Base-by-base conservation (phyloP, 441 rosid species). In the Euphorbia celastroides region DNA sequence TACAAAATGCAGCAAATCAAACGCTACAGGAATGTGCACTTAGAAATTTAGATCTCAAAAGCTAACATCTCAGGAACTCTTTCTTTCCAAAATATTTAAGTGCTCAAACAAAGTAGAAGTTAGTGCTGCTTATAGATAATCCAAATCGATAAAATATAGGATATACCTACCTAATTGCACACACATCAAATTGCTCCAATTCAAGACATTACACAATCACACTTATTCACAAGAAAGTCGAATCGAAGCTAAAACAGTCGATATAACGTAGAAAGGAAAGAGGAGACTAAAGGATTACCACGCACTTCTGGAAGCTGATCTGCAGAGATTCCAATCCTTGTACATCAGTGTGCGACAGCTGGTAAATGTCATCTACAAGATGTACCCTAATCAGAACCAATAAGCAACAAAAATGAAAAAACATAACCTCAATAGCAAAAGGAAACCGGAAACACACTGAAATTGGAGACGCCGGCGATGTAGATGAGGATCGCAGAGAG, bases 281-380 rank as follows among this genome's bases (percentile, higher is more conserved):
- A 26, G 19, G 48, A 19, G 27, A 55, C 31, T n/a, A 22, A 54
- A 23, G 52, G 27, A 90, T 83, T 78, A 94, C 97, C 79, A 94
- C 96, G 76, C 97, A 94, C 82, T 92, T 92, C 75, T 77, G 80
- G 77, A 94, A 94, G 70, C 70, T 78, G 75, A 31, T 77, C 74
- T 84, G 96, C 22, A 91, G 71, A 52, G 89, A 83, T 68, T 74
- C 84, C 83, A 94, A 71, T 10, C 98, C 93, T 58, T 78, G 80
- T 67, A 80, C 71, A 83, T 94, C 93, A 60, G 82, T 87, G 75
- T 70, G 77, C 62, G 88, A 81, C 36, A 88, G 82, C 71, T 69
- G 71, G 74, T 72, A 67, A 55, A 63, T 74, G 56, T 66, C 80
- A 79, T 84, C 98, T 89, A 64, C 68, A 76, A 7, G 72, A 36